Evolutionary conservation across 202 grass and related monocot species (phyloP).

Genomic region (Setaria italica): DNA sequence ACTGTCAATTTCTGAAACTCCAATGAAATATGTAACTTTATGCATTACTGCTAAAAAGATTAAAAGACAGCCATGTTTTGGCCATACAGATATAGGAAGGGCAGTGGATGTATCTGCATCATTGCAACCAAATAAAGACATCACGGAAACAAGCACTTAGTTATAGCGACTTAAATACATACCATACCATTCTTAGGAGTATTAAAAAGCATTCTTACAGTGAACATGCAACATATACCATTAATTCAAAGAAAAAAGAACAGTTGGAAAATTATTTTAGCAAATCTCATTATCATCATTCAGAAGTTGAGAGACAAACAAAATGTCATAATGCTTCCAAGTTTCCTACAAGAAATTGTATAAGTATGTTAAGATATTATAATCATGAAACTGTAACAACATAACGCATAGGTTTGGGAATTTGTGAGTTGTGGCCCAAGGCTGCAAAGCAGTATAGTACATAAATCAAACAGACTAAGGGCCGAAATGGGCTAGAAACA

Average conservation of each 20-base stretch:
- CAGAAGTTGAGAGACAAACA: neutral
- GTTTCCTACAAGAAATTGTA: neutral
- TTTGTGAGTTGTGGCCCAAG: neutral
- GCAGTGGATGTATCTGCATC: neutral
- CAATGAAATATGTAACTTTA: conserved; percentile 25
- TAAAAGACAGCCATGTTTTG: neutral
- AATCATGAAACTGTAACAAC: conserved; percentile 3
- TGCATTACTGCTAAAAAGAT: neutral
- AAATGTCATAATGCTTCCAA: neutral
- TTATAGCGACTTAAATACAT: neutral
- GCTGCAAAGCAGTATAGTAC: neutral
- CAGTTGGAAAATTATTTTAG: neutral
- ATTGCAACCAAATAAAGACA: neutral
- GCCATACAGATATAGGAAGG: neutral
- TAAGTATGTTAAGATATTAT: neutral
- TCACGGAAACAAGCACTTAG: neutral
- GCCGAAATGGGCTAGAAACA: neutral
- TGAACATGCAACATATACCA: neutral
- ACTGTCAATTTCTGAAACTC: conserved; percentile 5
- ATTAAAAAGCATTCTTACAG: neutral
- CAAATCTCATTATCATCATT: conserved; percentile 15
- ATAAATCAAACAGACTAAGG: neutral
- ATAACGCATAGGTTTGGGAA: neutral
- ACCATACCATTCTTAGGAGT: no score
- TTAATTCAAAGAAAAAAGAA: neutral